A percentile compares a stretch with the other conserved stretches of the same genome.
Conservation (phyloP, 371 early-diverging fungal genomes). For the Rhizomucor pusillus region DNA sequence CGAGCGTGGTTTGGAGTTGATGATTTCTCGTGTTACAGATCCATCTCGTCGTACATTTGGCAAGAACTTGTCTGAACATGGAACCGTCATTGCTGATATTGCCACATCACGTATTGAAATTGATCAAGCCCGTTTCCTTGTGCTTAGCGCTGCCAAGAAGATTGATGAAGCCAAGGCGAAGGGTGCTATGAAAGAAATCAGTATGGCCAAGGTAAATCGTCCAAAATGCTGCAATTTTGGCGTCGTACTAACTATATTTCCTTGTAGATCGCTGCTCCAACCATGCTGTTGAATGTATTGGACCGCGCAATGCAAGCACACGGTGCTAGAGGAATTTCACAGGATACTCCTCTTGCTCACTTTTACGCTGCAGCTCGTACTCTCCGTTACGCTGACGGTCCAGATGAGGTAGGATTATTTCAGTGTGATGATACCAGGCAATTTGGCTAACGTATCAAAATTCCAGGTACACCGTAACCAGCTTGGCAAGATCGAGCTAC, state of each 20-base stretch:
- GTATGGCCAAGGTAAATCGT: conserved; percentile 84
- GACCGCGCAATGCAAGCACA: conserved; percentile 91
- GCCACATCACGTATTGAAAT: conserved; percentile 87
- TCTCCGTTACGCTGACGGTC: conserved; percentile 89
- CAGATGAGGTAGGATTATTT: conserved; percentile 21
- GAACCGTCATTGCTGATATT: conserved; percentile 76
- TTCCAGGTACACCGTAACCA: conserved; percentile 27
- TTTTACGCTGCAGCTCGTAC: conserved; percentile 84
- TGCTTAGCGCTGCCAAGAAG: conserved; percentile 84
- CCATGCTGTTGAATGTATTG: conserved; percentile 66
- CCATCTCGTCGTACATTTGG: conserved; percentile 86
- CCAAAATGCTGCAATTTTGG: neutral
- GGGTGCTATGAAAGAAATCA: conserved; percentile 87
- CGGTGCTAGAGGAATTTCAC: conserved; percentile 89
- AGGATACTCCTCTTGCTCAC: conserved; percentile 83
- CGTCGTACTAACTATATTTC: neutral
- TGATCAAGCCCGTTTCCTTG: conserved; percentile 87
- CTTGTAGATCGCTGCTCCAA: conserved; percentile 67
- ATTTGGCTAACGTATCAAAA: neutral
- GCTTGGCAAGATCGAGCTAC: conserved; percentile 44
- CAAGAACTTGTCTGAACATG: conserved; percentile 76
- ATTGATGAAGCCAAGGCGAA: conserved; percentile 89
- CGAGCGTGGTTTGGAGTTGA: conserved; percentile 85
- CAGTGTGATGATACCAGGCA: neutral
- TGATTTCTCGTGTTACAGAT: conserved; percentile 84